Evolutionary conservation across 176 grass and related monocot genomes (phyloP), one percentile per base, ranked within the genome.

Genomic region (Cenchrus purpureus): DNA sequence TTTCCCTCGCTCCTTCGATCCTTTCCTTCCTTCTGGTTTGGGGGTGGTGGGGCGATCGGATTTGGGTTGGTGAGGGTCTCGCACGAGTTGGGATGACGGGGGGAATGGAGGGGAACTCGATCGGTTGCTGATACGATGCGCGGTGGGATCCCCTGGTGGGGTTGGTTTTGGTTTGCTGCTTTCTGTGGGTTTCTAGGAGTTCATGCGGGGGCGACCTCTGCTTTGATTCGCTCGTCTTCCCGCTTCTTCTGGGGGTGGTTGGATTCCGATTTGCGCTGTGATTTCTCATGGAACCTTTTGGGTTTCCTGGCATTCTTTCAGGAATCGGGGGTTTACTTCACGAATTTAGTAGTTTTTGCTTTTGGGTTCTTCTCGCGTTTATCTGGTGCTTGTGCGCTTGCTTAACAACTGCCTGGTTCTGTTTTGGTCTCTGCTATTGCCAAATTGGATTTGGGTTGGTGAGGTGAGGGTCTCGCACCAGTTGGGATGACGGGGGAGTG

Each of bases 201-300:
- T 56, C 17, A 56, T 19, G 54, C 54, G 67, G 19, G 42, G 31
- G 12, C 34, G 17, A 25, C 74, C 37, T 16, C 20, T 14, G 8
- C 28, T 78, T 71, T 37, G 43, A 49, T 85, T 16, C 51, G 22
- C 40, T 15, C 63, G 37, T 14, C 16, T 40, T 86, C 53, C 71
- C 71, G 54, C 15, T 50, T 78, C 64, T 58, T 32, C 31, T 32
- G 31, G 31, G 31, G 2, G 17, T 6, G 17, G 52, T 5, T 15
- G n/a, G 52, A 15, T 16, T 61, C 10, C 45, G 9, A 20, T 73
- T 83, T 58, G 3, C 2, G 32, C 2, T 28, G 19, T 3, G 25
- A 40, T 15, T 43, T 15, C 9, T 65, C 22, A 0, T 7, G 54
- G 54, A 7, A 4, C 31, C 16, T 57, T 19, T 76, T 53, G 6